Base-by-base conservation (phyloP, 2,329 filamentous ascomycete species). In the Geosmithia putterillii region DNA sequence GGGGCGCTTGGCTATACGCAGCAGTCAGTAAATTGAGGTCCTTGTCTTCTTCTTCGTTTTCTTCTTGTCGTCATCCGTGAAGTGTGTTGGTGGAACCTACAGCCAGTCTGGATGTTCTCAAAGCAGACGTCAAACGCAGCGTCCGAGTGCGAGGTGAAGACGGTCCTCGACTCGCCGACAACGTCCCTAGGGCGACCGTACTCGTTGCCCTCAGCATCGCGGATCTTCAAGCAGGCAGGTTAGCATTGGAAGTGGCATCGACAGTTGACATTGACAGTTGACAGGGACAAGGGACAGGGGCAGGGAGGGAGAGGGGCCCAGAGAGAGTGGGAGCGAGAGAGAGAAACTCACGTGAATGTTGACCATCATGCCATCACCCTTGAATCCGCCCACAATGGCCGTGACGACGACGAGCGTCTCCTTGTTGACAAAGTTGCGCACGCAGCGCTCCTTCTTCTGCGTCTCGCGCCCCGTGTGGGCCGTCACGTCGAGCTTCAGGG, bases 41-140 rank as follows among this genome's bases (percentile, higher is more conserved):
- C 7, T 37, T 51, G 17, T 25, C 23, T 25, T 25, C 23, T 25
- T 25, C 23, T 25, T 10, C 10, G 23, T 25, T 10, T 25, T 25
- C 10, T n/a, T n/a, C n/a, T n/a, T n/a, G n/a, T n/a, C n/a, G n/a
- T n/a, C n/a, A n/a, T n/a, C n/a, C n/a, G n/a, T n/a, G n/a, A n/a
- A n/a, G n/a, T n/a, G n/a, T n/a, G n/a, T n/a, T n/a, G n/a, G n/a
- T n/a, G n/a, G n/a, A 38, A 73, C 81, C 51, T 76, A 90, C 85
- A 67, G 52, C 75, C 73, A 40, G 76, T 75, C 49, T 88, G 71
- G 55, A 81, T 64, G 64, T 95, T 96, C 65, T 94, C 86, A 60
- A 95, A 94, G 74, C 90, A 98, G 42, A 98, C 86, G 57, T 96
- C 90, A 58, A 98, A 95, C 9, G 87, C 85, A 28, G 86, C 85